Base-by-base conservation (phyloP, 352 stramenopile genomes). In the Globisporangium abappressorium region DNA sequence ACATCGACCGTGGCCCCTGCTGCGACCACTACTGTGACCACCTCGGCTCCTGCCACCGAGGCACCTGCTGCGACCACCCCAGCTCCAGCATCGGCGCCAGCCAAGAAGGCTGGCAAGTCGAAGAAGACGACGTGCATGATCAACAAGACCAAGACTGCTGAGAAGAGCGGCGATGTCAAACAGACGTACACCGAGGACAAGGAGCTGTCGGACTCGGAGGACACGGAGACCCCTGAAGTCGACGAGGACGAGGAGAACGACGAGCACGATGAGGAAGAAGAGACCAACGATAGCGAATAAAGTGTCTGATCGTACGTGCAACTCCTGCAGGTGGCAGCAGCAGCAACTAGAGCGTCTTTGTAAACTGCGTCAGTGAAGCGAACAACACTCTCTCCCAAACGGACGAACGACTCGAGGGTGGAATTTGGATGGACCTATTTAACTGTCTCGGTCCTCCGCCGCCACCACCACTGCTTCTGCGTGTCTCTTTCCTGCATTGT, bases 91-190 rank as follows among this genome's bases (percentile, higher is more conserved):
- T 41, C 15, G n/a, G 24, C 54, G 7, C 55, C 55, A 30, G 36
- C 58, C 38, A 64, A 64, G 58, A 55, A 63, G 15, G 14, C 58
- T 12, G 58, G 28, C 38, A 64, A 33, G 30, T 33, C 30, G 30
- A 33, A 64, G 58, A 64, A 64, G 59, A 47, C 41, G 24, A 53
- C 41, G 30, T 62, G 56, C 56, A 62, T 62, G 56, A 62, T 62
- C 18, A 46, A 62, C 38, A 64, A 64, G 24, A 43, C 58, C 24
- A 64, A 64, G 24, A 64, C 58, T 11, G 24, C 58, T 15, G 46
- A 55, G 18, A 64, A 61, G 53, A 58, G 54, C n/a, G n/a, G 33
- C 33, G 56, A 62, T n/a, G 20, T 33, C 18, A 49, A n/a, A n/a
- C 56, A 62, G 33, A 49, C 56, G 18, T 62, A 62, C 56, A 47